These are phyloP conservation scores for Cerrena zonata DNA, from an alignment of 1,284 basidiomycete genomes.

Conservation along the genomic window DNA sequence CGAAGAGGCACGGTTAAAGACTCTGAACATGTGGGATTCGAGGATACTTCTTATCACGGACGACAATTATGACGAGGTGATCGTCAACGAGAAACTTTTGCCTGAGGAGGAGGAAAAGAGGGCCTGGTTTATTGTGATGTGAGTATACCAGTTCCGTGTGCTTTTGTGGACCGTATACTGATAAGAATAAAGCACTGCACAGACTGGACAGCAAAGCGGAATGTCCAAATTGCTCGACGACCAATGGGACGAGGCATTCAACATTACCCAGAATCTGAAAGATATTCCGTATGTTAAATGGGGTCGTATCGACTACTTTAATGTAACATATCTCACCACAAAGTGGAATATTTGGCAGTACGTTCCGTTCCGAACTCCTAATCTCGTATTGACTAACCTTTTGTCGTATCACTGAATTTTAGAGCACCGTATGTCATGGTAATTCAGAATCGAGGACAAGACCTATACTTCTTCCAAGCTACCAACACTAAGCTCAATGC, in stretches of 20 bases:
- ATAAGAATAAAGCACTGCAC: conserved; percentile 46
- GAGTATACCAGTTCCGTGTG: conserved; percentile 27
- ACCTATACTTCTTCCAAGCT: conserved; percentile 68
- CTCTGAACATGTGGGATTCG: conserved; percentile 53
- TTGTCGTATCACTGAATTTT: background rate
- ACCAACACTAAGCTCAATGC: conserved; percentile 52
- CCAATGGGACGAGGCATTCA: conserved; percentile 65
- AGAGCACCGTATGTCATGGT: conserved; percentile 70
- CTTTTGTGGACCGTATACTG: background rate
- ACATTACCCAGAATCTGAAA: conserved; percentile 50
- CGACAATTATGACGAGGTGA: conserved; percentile 61
- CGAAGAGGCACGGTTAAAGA: conserved; percentile 32
- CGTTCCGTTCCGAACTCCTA: too few species aligned
- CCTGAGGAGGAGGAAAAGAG: conserved; percentile 59
- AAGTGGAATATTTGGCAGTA: conserved; percentile 79
- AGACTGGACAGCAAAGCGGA: conserved; percentile 48
- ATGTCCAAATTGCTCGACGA: conserved; percentile 65
- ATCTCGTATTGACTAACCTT: too few species aligned
- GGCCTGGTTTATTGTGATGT: conserved; percentile 72
- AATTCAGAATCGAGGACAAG: conserved; percentile 59
- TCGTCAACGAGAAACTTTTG: conserved; percentile 58
- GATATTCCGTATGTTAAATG: conserved; percentile 68
- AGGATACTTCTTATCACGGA: conserved; percentile 72
- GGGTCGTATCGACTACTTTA: conserved; percentile 76
- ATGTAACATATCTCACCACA: conserved; percentile 72